Base-by-base conservation (phyloP, 352 stramenopile genomes). In the Globisporangium spiculum region DNA sequence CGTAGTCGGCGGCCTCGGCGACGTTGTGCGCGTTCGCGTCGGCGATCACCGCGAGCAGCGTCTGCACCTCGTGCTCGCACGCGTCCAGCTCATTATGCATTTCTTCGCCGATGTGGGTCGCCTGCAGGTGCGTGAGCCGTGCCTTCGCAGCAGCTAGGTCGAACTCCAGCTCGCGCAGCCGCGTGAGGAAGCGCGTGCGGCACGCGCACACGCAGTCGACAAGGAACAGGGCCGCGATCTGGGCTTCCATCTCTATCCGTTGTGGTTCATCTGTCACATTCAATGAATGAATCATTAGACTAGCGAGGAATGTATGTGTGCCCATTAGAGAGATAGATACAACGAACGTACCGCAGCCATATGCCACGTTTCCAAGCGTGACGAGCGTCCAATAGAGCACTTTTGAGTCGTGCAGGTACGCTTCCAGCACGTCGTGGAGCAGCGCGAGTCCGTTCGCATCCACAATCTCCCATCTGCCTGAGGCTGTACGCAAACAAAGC, bases 21-120 rank as follows among this genome's bases (percentile, higher is more conserved):
- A 93, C 77, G 54, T 93, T 75, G 57, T 84, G 72, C 32, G 72
- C 72, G 32, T 69, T 60, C 57, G 83, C 78, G 4, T 87, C 79
- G 2, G 67, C 57, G 26, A 85, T 73, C 10, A 84, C 67, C 0
- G 20, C 54, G 12, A 66, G 59, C n/a, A 93, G 57, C 26, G 75
- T 86, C n/a, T 62, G 26, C 4, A 86, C 72, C 16, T 80, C 68
- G 30, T 86, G 72, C 22, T 80, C 75, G 34, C 70, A 76, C 9
- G 76, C 76, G 53, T 91, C 85, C 62, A 93, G 61, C 8, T 84
- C 83, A 66, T 93, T 93, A 46, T 81, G 85, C 66, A 86, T 88
- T 66, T 86, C 78, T 68, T 93, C 80, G 55, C 80, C 77, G 24
- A 91, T 83, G 50, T 84, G 71, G n/a, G 75, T 81, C 6, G 75